These are phyloP conservation scores for Schrenkiella parvula DNA, from an alignment of 345 rosid species.

Conservation along the genomic window DNA sequence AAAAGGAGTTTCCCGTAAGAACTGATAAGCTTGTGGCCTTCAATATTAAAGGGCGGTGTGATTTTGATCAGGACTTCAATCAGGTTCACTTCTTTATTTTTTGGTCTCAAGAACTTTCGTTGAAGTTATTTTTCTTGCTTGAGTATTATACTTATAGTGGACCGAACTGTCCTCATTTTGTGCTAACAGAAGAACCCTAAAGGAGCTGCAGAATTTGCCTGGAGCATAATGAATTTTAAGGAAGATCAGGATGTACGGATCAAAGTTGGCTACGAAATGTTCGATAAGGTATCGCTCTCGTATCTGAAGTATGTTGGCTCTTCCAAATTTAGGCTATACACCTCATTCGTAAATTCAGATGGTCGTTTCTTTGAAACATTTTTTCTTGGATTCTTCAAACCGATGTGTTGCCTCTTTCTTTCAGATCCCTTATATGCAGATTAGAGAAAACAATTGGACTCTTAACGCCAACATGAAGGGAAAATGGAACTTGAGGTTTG, in stretches of 20 bases:
- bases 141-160: not conserved
- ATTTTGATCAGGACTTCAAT: slow-evolving; percentile 66
- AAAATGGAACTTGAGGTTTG: slow-evolving; percentile 73
- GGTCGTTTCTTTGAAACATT: not conserved
- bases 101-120: not conserved
- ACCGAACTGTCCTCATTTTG: not conserved
- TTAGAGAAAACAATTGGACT: slow-evolving; percentile 92
- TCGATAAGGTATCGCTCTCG: slow-evolving; percentile 55
- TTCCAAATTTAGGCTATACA: not conserved
- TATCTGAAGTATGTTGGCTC: not conserved
- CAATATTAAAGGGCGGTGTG: slow-evolving; percentile 66
- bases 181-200: slow-evolving; percentile 60
- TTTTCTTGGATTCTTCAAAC: not conserved
- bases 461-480: slow-evolving; percentile 75
- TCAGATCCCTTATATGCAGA: slow-evolving; percentile 84
- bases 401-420: slow-evolving; percentile 10
- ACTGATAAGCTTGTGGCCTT: slow-evolving; percentile 48
- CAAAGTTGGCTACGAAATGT: slow-evolving; percentile 75
- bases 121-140: not conserved
- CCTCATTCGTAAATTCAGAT: not conserved
- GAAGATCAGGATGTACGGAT: slow-evolving; percentile 75
- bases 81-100: slow-evolving; percentile 41
- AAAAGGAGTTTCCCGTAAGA: slow-evolving; percentile 65
- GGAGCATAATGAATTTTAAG: slow-evolving; percentile 67
- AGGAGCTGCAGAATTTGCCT: slow-evolving; percentile 82